Percentiles rank a stretch among this genome's conserved stretches.
Evolutionary conservation across 345 rosid genomes (phyloP).

Genomic region (Salix udensis): DNA sequence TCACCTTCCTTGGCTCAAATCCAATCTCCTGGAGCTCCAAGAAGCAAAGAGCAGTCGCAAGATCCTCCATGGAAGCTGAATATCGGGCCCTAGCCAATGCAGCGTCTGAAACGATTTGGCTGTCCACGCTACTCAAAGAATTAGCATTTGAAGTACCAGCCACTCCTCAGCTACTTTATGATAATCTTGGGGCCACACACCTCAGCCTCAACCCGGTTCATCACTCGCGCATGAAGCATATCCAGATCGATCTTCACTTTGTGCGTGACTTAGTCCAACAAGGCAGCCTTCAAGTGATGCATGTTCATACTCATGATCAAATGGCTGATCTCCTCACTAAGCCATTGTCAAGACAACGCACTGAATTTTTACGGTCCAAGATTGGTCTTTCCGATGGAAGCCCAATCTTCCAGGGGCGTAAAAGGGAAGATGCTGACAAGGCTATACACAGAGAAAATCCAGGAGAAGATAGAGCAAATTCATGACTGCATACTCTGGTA

Average conservation of each 20-base stretch:
- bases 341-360: no score
- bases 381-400: no score
- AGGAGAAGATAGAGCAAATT: no score
- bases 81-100: background rate
- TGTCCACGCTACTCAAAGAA: no score
- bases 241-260: background rate
- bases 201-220: background rate
- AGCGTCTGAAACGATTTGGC: background rate
- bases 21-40: no score
- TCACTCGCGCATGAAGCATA: background rate
- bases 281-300: background rate
- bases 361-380: no score
- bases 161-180: background rate
- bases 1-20: background rate
- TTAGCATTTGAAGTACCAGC: no score
- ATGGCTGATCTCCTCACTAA: no score
- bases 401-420: no score
- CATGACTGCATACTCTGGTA: no score
- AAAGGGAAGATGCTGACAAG: background rate
- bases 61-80: background rate
- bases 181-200: background rate
- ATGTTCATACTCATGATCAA: background rate
- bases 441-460: no score
- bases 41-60: background rate
- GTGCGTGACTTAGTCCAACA: accelerated